Percentiles rank a stretch among this genome's conserved stretches.
Evolutionary conservation across 352 stramenopile species (phyloP).

Genomic region (Phytopythium chamaehyphon): DNA sequence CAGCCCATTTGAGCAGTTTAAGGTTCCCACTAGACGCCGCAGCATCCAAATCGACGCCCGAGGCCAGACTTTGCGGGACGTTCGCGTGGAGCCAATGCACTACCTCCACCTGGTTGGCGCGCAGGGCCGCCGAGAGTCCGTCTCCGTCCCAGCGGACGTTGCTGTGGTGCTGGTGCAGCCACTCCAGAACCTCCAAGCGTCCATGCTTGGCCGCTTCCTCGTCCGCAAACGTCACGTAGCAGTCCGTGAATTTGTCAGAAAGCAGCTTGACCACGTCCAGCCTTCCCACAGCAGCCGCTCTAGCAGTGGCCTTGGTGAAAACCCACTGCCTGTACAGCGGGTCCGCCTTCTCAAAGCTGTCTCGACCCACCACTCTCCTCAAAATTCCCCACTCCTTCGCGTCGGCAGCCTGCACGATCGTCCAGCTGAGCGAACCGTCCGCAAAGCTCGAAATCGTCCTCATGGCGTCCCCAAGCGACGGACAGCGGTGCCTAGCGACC

Average conservation of each 20-base stretch:
- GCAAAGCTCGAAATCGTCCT: conserved; percentile 18
- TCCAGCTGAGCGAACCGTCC: conserved; percentile 19
- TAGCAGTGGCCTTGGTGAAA: conserved; percentile 25
- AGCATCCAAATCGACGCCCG: conserved; percentile 15
- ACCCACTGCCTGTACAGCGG: conserved; percentile 14
- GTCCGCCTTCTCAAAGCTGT: conserved; percentile 4
- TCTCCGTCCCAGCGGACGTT: neutral
- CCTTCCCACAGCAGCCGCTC: conserved; percentile 17
- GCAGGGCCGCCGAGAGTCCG: neutral
- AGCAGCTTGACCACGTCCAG: conserved; percentile 24
- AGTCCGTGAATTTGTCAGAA: conserved; percentile 16
- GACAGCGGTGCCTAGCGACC: too few species aligned
- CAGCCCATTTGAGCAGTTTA: too few species aligned
- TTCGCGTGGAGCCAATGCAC: neutral
- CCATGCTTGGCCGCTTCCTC: conserved; percentile 10
- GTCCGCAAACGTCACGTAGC: conserved; percentile 17
- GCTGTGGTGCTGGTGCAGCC: conserved; percentile 31
- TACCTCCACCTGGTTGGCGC: conserved; percentile 1
- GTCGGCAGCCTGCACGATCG: conserved; percentile 10
- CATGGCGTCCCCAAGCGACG: conserved; percentile 10
- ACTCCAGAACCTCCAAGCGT: conserved; percentile 38
- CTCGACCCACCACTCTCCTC: conserved; percentile 10
- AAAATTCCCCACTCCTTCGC: conserved; percentile 13
- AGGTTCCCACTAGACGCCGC: too few species aligned
- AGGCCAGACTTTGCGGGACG: neutral